A percentile compares a stretch with the other conserved stretches of the same genome.
These are phyloP conservation scores for Tolypocladium pustulatum DNA, from an alignment of 2,329 filamentous ascomycete genomes.

Conservation along the genomic window DNA sequence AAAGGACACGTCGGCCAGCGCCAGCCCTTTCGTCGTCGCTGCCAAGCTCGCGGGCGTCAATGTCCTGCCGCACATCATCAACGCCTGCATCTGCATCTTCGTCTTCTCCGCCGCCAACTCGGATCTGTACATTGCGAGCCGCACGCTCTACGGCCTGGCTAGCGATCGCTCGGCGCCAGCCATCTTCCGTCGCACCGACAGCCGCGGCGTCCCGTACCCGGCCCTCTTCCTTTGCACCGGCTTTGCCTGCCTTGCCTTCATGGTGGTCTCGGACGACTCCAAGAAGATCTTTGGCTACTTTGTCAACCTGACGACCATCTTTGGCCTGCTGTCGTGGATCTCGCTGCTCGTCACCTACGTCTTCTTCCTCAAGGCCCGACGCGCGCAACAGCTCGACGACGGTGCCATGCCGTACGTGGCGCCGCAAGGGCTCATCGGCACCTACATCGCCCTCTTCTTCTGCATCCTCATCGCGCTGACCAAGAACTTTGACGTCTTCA, in stretches of 20 bases:
- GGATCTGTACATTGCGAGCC: slow-evolving; percentile 65
- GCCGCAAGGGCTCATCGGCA: slow-evolving; percentile 62
- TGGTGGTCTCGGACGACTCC: slow-evolving; percentile 50
- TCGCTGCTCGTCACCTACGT: slow-evolving; percentile 59
- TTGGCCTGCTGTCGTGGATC: slow-evolving; percentile 57
- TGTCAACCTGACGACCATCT: slow-evolving; percentile 57
- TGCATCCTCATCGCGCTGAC: slow-evolving; percentile 66
- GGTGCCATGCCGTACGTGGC: slow-evolving; percentile 52
- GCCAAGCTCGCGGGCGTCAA: slow-evolving; percentile 54
- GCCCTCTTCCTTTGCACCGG: slow-evolving; percentile 49
- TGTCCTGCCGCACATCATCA: slow-evolving; percentile 55
- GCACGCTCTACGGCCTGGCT: slow-evolving; percentile 63
- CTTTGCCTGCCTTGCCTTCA: slow-evolving; percentile 58
- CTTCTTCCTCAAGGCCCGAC: slow-evolving; percentile 52
- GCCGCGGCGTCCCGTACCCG: slow-evolving; percentile 59
- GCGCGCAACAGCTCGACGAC: slow-evolving; percentile 47
- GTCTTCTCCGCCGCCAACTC: slow-evolving; percentile 71
- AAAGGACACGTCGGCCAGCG: slow-evolving; percentile 25
- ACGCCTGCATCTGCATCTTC: slow-evolving; percentile 64
- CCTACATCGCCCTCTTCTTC: slow-evolving; percentile 55
- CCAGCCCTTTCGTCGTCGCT: slow-evolving; percentile 65
- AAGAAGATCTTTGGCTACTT: slow-evolving; percentile 52
- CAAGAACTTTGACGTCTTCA: slow-evolving; percentile 73
- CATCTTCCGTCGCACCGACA: slow-evolving; percentile 62
- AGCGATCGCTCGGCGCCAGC: slow-evolving; percentile 60